phyloP scores from a whole-genome alignment of 2,329 filamentous ascomycete genomes.

The Calonectria pauciramosa region DNA sequence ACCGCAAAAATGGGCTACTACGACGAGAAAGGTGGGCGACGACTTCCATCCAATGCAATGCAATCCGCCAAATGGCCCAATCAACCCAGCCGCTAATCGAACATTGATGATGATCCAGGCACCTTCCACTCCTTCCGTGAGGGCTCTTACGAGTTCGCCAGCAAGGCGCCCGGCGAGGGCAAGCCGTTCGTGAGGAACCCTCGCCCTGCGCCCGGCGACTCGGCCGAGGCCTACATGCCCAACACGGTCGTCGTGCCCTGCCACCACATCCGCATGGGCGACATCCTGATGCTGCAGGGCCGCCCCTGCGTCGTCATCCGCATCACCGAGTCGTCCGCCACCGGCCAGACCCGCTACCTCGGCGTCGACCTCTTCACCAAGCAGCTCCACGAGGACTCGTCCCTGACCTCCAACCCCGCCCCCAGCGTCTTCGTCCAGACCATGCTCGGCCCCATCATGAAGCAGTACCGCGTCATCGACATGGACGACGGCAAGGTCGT shows the following conservation, averaged over 20 bases:
- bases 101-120: constrained; percentile 54
- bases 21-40: constrained; percentile 70
- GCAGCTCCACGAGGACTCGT: constrained; percentile 98
- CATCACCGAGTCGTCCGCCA: constrained; percentile 97
- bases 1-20: constrained; percentile 76
- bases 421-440: constrained; percentile 98
- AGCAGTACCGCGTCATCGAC: constrained; percentile 99
- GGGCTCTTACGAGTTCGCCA: constrained; percentile 69
- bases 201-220: constrained; percentile 44
- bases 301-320: constrained; percentile 99
- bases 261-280: constrained; percentile 99
- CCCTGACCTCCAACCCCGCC: constrained; percentile 96
- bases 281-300: constrained; percentile 98
- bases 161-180: constrained; percentile 64
- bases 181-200: constrained; percentile 52
- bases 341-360: constrained; percentile 99
- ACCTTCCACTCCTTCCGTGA: constrained; percentile 72
- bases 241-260: constrained; percentile 98
- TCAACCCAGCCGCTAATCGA: constrained; percentile 19
- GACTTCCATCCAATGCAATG: too few relatives aligned
- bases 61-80: too few relatives aligned
- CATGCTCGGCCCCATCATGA: constrained; percentile 99
- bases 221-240: constrained; percentile 60
- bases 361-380: constrained; percentile 99
- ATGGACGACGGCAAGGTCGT: constrained; percentile 88